Percentiles rank a stretch among this genome's conserved stretches.
Conservation (phyloP, 345 rosid species). For the Gossypium longicalyx region DNA sequence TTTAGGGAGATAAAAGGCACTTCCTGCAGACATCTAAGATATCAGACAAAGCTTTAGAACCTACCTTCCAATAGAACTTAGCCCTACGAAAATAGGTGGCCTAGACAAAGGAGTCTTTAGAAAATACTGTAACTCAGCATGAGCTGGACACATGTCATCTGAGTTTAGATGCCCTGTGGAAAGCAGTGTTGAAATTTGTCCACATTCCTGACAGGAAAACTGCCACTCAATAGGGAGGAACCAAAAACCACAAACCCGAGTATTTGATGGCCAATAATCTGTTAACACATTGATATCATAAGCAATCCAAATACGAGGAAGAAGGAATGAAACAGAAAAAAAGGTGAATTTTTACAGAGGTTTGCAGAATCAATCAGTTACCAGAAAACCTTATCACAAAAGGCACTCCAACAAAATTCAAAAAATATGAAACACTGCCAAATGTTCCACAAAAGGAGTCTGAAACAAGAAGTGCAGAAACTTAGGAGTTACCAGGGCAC, state of each 20-base stretch:
- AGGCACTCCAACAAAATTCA: background rate
- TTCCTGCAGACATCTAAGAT: background rate
- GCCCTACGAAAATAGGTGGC: slow-evolving; percentile 61
- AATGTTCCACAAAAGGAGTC: background rate
- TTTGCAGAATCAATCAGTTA: background rate
- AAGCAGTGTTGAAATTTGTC: slow-evolving; percentile 32
- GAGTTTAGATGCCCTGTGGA: slow-evolving; percentile 23
- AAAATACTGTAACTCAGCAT: slow-evolving; percentile 52
- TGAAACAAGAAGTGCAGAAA: slow-evolving; percentile 2
- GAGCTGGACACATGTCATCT: slow-evolving; percentile 50
- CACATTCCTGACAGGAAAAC: slow-evolving; percentile 69
- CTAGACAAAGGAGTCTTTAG: slow-evolving; percentile 30
- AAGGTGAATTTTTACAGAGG: background rate
- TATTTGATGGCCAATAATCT: slow-evolving; percentile 84
- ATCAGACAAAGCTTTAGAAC: slow-evolving; percentile 24
- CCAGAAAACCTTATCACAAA: background rate
- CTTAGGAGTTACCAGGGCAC: slow-evolving; percentile 56
- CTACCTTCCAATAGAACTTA: slow-evolving; percentile 85
- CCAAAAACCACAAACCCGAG: slow-evolving; percentile 82
- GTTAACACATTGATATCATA: slow-evolving; percentile 23
- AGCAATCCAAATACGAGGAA: background rate
- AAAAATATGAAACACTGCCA: background rate
- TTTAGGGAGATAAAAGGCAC: background rate
- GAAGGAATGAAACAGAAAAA: background rate
- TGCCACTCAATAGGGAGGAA: slow-evolving; percentile 80